Evolutionary conservation across 495 filamentous ascomycete genomes (phyloP), one percentile per base, ranked within the genome.

Genomic region (Paragyromitra xinjiangensis): DNA sequence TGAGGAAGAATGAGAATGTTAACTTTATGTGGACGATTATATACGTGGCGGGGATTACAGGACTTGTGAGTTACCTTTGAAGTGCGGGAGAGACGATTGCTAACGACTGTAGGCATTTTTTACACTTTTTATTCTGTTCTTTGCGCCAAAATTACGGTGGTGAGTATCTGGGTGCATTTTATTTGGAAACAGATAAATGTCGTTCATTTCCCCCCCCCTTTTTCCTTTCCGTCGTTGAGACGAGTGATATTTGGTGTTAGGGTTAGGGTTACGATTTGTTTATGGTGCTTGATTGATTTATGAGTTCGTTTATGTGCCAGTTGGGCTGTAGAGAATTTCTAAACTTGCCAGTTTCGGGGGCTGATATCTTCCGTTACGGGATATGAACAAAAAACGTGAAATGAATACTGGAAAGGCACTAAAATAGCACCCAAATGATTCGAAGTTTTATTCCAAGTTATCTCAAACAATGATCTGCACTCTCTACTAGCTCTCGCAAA

Each of bases 121-220:
- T 24, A 53, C 56, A 19, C 34, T 78, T 4, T 76, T 78, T 40
- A 58, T 78, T 6, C 63, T 78, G 22, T 64, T 78, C 39, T 69
- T 78, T 55, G 75, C 71, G 24, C 75, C 71, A 6, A 78, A 78
- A 40, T 42, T 78, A 39, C 39, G 75, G 9, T 75, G 75, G 51
- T 67, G 53, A 50, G n/a, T 39, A 22, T 14, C 7, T 34, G 3
- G 55, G 55, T 34, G 3, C 16, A 16, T 37, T 59, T 16, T 59
- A 19, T 22, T 55, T 9, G 8, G 8, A 55, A 55, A 55, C 51
- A 16, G 55, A 29, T 16, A 53, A 53, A 58, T 14, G 24, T 0
- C 5, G 2, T 22, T 44, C 12, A 14, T 3, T 4, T n/a, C 14
- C n/a, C 39, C 11, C 0, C n/a, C 19, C 9, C 8, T 3, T 5